Evolutionary conservation across 768 basidiomycete species (phyloP).

Genomic region (Phallus indusiatus): DNA sequence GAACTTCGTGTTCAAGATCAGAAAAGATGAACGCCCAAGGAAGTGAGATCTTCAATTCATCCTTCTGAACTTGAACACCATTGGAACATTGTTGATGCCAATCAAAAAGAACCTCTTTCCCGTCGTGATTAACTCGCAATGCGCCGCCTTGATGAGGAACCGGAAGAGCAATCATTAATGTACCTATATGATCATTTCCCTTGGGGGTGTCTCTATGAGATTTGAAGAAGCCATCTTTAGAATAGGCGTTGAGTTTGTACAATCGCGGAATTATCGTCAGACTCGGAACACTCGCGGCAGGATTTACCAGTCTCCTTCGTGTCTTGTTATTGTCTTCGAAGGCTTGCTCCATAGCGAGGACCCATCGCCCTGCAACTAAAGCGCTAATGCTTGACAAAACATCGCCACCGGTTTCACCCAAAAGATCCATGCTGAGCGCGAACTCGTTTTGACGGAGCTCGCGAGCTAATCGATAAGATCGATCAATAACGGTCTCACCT

Average conservation of each 20-base stretch:
- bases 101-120: slow-evolving; percentile 4
- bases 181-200: slow-evolving; percentile 9
- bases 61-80: background rate
- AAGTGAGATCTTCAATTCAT: background rate
- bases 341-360: slow-evolving; percentile 17
- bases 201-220: slow-evolving; percentile 14
- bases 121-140: slow-evolving; percentile 7
- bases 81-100: background rate
- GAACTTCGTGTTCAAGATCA: slow-evolving; percentile 34
- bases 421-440: slow-evolving; percentile 22
- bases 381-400: slow-evolving; percentile 16
- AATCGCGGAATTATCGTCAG: background rate
- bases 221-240: background rate
- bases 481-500: slow-evolving; percentile 31
- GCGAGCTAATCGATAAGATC: slow-evolving; percentile 36
- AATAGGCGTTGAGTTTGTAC: too few relatives aligned
- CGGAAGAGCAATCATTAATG: slow-evolving; percentile 10
- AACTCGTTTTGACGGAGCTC: slow-evolving; percentile 34
- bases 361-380: slow-evolving; percentile 14
- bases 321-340: slow-evolving; percentile 18
- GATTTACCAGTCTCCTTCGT: slow-evolving; percentile 21
- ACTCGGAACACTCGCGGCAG: slow-evolving; percentile 29
- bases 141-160: slow-evolving; percentile 9
- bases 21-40: slow-evolving; percentile 26
- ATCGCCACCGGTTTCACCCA: slow-evolving; percentile 12